These are phyloP conservation scores for Stemphylium beticola DNA, from an alignment of 2,329 filamentous ascomycete species.

Conservation along the genomic window DNA sequence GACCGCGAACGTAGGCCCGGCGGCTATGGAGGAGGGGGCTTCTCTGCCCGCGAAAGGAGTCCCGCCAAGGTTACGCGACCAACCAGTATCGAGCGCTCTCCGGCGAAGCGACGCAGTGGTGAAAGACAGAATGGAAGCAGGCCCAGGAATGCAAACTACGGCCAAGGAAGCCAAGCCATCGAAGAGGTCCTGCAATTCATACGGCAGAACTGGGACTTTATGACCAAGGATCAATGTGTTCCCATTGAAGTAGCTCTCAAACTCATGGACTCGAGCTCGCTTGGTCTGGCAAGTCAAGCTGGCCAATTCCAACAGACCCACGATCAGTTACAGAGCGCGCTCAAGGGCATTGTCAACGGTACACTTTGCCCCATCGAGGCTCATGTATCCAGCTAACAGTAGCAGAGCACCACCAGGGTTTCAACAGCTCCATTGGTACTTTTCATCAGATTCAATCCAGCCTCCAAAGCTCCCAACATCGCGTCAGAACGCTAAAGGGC, in stretches of 20 bases:
- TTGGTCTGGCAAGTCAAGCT: slow-evolving; percentile 89
- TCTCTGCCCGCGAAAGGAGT: slow-evolving; percentile 30
- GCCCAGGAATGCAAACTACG: slow-evolving; percentile 43
- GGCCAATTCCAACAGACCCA: slow-evolving; percentile 83
- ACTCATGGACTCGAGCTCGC: slow-evolving; percentile 89
- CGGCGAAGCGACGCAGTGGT: slow-evolving; percentile 50
- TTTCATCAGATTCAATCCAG: slow-evolving; percentile 98
- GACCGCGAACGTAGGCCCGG: slow-evolving; percentile 38
- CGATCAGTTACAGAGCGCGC: slow-evolving; percentile 84
- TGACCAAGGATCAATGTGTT: slow-evolving; percentile 86
- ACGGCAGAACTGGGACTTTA: slow-evolving; percentile 86
- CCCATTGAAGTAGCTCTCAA: slow-evolving; percentile 95
- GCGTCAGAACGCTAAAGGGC: slow-evolving; percentile 81
- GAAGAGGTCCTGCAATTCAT: slow-evolving; percentile 78
- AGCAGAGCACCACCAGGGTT: slow-evolving; percentile 92
- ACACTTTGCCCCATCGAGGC: neutral
- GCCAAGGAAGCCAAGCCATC: slow-evolving; percentile 51
- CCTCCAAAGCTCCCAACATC: slow-evolving; percentile 85
- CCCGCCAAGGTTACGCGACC: slow-evolving; percentile 41
- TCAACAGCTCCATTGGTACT: slow-evolving; percentile 98
- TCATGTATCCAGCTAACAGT: neutral
- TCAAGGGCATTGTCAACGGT: slow-evolving; percentile 91
- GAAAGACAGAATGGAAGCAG: slow-evolving; percentile 36
- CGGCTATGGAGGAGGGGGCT: slow-evolving; percentile 46
- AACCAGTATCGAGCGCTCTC: slow-evolving; percentile 52